These are phyloP conservation scores for Thraustochytrium striatum DNA, from an alignment of 352 stramenopile species.

Conservation along the genomic window DNA sequence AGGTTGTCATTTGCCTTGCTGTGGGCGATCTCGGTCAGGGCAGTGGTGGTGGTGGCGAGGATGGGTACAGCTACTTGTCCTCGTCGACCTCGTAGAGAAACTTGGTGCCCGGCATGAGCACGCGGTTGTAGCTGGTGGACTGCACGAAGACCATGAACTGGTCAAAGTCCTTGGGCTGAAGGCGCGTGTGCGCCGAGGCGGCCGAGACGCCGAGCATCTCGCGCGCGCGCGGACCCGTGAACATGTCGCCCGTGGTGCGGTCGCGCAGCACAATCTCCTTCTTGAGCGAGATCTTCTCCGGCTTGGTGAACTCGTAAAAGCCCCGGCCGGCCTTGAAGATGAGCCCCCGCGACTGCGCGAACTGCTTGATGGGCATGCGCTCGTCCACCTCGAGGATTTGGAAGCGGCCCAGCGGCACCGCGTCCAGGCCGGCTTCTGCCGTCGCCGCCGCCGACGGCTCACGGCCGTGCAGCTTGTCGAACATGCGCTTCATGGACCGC, in stretches of 20 bases:
- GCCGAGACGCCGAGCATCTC: neutral
- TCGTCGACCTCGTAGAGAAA: neutral
- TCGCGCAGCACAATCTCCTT: neutral
- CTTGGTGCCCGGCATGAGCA: neutral
- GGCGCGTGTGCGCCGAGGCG: neutral
- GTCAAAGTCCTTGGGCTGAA: neutral
- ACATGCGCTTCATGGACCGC: neutral
- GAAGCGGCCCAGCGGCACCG: neutral
- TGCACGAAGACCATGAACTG: neutral
- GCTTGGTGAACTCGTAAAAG: neutral
- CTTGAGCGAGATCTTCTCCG: neutral
- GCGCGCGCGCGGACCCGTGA: neutral
- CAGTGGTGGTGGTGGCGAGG: no score
- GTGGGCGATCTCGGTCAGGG: no score
- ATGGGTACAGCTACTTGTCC: neutral
- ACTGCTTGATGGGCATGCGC: neutral
- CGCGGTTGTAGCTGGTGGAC: neutral
- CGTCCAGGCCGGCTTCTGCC: neutral
- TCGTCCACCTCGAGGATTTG: neutral
- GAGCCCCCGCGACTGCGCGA: neutral
- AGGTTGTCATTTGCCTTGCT: no score
- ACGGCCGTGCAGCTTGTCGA: neutral
- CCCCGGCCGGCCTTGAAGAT: neutral
- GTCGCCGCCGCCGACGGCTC: neutral
- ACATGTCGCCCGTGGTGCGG: neutral